Conservation (phyloP, 441 rosid genomes). For the Metrosideros polymorpha region DNA sequence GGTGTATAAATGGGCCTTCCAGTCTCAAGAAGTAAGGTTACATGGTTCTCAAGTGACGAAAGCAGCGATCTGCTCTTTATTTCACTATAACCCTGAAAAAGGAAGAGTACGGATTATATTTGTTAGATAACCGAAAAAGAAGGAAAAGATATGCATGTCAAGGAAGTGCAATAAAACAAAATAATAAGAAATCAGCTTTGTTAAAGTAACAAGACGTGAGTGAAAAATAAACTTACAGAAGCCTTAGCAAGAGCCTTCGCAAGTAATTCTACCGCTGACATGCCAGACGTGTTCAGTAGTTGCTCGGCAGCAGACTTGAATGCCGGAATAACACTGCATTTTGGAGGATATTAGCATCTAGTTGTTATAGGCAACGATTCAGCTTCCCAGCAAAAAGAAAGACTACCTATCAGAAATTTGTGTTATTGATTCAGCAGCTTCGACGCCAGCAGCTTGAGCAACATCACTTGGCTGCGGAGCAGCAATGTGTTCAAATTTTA, state of each 20-base stretch:
- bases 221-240: constrained; percentile 32
- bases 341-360: not conserved
- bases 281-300: constrained; percentile 52
- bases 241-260: constrained; percentile 92
- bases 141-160: not conserved
- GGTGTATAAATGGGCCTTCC: constrained; percentile 58
- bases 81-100: constrained; percentile 75
- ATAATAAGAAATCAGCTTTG: not conserved
- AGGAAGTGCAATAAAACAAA: not conserved
- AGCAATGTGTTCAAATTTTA: constrained; percentile 70
- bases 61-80: constrained; percentile 82
- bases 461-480: constrained; percentile 82
- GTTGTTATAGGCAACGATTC: not conserved
- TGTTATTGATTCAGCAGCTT: constrained; percentile 59
- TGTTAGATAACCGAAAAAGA: not conserved
- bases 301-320: constrained; percentile 76
- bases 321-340: constrained; percentile 81
- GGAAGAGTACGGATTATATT: not conserved
- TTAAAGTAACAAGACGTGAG: not conserved
- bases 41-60: constrained; percentile 80
- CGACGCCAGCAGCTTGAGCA: constrained; percentile 64
- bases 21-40: constrained; percentile 58
- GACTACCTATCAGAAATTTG: constrained; percentile 75
- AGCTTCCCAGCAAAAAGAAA: not conserved
- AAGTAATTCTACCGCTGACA: constrained; percentile 73